Base-by-base conservation (phyloP, 768 basidiomycete genomes). In the Suillus lakei region DNA sequence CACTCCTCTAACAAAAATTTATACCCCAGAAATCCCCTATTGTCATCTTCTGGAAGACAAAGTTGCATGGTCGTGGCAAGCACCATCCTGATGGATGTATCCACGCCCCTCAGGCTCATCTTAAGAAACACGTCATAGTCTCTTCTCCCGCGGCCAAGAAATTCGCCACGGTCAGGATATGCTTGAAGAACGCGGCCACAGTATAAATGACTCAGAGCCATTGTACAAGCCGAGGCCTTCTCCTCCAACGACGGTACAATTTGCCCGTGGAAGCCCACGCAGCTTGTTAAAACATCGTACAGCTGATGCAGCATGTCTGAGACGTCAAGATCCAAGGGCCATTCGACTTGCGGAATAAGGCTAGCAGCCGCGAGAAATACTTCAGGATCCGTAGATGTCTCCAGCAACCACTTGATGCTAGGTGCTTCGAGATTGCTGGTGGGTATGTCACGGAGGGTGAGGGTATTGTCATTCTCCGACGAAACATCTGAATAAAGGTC, bases 391-490 rank as follows among this genome's bases (percentile, higher is more conserved):
- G 48, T 50, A 26, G 48, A 50, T 3, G 48, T 50, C 48, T 50
- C 48, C 5, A 50, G 26, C 6, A 50, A 23, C 48, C 48, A 72
- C 46, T 54, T 39, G 26, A 72, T 64, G 3, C 65, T 53, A 21
- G 28, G 51, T 53, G 51, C 51, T 30, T 30, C 51, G 4, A 53
- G 51, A 53, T 26, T 18, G 28, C 16, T 21, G 9, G 51, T 30
- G 18, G 51, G 18, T 21, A 53, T 30, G 51, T 30, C 4, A 18
- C 4, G 16, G 18, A 53, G 4, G 2, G 16, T 2, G 18, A 53
- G 9, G 28, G 4, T 1, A 16, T 7, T 2, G 10, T 53, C 16
- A 12, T 30, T 30, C 4, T 18, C 28, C 8, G 18, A 9, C 9
- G 4, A 18, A 18, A 30, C 4, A 15, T 28, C 26, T 4, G 3